Conservation (phyloP, 129 eudicot genomes). For the Sambucus nigra region DNA sequence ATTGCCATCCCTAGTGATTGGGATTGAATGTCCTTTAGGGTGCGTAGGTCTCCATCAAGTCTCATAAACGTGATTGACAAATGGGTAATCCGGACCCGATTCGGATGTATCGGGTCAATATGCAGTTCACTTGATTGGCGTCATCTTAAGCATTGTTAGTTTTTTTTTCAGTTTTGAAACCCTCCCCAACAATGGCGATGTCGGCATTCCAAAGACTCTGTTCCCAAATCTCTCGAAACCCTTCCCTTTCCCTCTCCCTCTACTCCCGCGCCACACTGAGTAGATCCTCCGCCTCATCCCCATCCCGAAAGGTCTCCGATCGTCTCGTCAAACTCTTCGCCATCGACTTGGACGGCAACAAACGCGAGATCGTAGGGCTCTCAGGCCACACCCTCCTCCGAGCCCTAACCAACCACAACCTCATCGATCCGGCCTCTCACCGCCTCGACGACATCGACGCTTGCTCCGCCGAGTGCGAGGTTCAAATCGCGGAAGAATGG, state of each 20-base stretch:
- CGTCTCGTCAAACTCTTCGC: slow-evolving; percentile 77
- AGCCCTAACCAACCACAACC: slow-evolving; percentile 53
- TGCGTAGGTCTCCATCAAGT: no score
- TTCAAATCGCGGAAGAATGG: slow-evolving; percentile 93
- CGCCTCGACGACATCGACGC: slow-evolving; percentile 95
- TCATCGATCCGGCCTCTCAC: slow-evolving; percentile 92
- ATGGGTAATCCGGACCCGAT: no score
- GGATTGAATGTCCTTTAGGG: no score
- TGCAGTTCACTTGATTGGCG: no score
- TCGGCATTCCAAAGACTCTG: slow-evolving; percentile 46
- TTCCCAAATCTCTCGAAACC: slow-evolving; percentile 39
- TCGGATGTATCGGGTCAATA: no score
- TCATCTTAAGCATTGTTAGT: no score
- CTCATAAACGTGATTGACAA: no score
- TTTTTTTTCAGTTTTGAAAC: no score
- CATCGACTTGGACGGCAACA: slow-evolving; percentile 68
- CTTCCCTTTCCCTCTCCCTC: slow-evolving; percentile 34
- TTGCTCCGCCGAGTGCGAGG: slow-evolving; percentile 97
- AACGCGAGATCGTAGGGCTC: slow-evolving; percentile 67
- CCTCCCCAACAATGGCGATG: slow-evolving; percentile 57
- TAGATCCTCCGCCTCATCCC: slow-evolving; percentile 45
- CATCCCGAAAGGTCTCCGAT: slow-evolving; percentile 75
- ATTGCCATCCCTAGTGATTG: no score
- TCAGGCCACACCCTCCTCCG: slow-evolving; percentile 80
- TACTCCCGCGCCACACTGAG: slow-evolving; percentile 33